Conservation (phyloP, 139 green algal species). For the Coccomyxa sp. region DNA sequence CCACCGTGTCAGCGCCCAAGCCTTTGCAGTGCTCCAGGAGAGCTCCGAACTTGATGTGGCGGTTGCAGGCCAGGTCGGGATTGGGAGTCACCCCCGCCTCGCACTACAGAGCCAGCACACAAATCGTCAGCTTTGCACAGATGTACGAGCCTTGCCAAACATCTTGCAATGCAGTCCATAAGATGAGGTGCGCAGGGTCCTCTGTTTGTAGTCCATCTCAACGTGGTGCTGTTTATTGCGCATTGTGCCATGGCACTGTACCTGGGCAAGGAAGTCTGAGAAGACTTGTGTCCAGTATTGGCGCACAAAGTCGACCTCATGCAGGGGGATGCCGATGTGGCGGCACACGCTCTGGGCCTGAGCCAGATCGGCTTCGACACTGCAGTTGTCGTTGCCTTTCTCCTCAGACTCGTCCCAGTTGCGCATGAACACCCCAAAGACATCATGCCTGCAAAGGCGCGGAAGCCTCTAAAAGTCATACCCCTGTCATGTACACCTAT, state of each 20-base stretch:
- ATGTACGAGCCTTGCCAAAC: not conserved
- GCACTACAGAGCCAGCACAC: constrained; percentile 9
- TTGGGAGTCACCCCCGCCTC: constrained; percentile 70
- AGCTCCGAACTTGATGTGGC: constrained; percentile 78
- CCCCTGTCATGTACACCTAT: not conserved
- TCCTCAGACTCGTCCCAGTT: constrained; percentile 84
- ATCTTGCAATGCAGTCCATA: not conserved
- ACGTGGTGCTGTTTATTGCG: not conserved
- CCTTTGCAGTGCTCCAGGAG: constrained; percentile 40
- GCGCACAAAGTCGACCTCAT: constrained; percentile 67
- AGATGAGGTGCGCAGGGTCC: not conserved
- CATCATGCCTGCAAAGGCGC: constrained; percentile 25
- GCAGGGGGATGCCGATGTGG: constrained; percentile 55
- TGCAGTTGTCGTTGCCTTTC: constrained; percentile 48
- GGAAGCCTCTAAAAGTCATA: not conserved
- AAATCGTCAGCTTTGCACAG: not conserved
- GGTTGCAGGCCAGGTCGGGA: constrained; percentile 84
- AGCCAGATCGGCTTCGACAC: constrained; percentile 30
- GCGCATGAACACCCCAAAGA: constrained; percentile 73
- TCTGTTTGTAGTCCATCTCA: not conserved
- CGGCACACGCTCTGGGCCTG: constrained; percentile 31
- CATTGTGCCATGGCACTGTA: not conserved
- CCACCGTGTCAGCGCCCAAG: constrained; percentile 54
- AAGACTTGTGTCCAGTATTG: constrained; percentile 82
- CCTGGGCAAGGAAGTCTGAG: constrained; percentile 38